Percentiles rank a stretch among this genome's conserved stretches.
Evolutionary conservation across 352 stramenopile genomes (phyloP).

Genomic region (Phytophthora meadii): DNA sequence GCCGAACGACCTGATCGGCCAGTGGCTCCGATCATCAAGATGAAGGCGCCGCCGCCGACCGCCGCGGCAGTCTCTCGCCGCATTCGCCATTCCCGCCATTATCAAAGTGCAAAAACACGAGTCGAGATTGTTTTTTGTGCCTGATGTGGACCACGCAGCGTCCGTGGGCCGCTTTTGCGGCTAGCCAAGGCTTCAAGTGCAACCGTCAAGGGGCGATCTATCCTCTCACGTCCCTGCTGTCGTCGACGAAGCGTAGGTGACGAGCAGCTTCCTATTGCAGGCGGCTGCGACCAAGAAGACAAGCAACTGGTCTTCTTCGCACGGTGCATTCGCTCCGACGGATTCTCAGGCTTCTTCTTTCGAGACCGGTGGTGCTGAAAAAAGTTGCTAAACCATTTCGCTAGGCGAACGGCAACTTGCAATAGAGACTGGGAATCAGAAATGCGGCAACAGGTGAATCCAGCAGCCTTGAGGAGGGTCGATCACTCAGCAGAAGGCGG

Average conservation of each 20-base stretch:
- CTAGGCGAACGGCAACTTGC: constrained; percentile 13
- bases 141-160: constrained; percentile 21
- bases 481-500: no score
- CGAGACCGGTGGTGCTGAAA: neutral
- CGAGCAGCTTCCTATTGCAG: neutral
- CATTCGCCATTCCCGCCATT: constrained; percentile 25
- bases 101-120: constrained; percentile 24
- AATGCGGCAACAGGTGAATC: no score
- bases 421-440: constrained; percentile 12
- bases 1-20: constrained; percentile 24
- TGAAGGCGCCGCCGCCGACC: constrained; percentile 5
- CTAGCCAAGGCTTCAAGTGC: constrained; percentile 16
- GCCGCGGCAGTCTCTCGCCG: constrained; percentile 15
- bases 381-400: constrained; percentile 7
- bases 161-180: no score
- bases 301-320: neutral
- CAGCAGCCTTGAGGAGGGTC: no score
- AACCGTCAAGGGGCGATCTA: neutral
- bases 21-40: constrained; percentile 34
- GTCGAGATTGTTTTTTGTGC: constrained; percentile 6
- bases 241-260: constrained; percentile 2
- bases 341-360: neutral
- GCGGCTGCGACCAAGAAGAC: neutral
- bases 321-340: neutral
- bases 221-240: neutral